Conservation (phyloP, 2,329 filamentous ascomycete genomes). For the Arthrobotrys iridis region DNA sequence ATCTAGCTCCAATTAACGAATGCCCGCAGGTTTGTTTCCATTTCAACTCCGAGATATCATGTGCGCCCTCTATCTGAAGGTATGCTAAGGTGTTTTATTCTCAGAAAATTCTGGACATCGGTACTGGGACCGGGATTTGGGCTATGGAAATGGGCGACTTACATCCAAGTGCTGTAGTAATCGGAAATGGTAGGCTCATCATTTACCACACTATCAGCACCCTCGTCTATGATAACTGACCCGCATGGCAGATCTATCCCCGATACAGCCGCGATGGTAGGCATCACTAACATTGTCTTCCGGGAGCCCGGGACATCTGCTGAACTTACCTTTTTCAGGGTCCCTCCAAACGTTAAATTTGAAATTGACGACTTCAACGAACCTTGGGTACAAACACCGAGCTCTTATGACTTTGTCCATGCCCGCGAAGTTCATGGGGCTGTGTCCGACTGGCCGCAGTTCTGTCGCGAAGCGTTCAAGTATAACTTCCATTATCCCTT, state of each 20-base stretch:
- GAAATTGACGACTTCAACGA: slow-evolving; percentile 60
- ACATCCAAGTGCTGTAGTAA: slow-evolving; percentile 55
- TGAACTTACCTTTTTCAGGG: slow-evolving; percentile 21
- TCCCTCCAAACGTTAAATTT: slow-evolving; percentile 56
- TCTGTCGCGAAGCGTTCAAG: slow-evolving; percentile 51
- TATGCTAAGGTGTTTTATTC: not conserved
- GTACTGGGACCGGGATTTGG: slow-evolving; percentile 61
- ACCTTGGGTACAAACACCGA: slow-evolving; percentile 59
- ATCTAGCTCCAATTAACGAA: slow-evolving; percentile 61
- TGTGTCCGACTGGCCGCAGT: slow-evolving; percentile 66
- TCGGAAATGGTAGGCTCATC: slow-evolving; percentile 49
- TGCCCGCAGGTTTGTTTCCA: slow-evolving; percentile 55
- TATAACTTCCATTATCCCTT: not conserved
- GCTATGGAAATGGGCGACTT: slow-evolving; percentile 59
- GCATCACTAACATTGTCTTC: slow-evolving; percentile 11
- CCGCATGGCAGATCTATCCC: slow-evolving; percentile 54
- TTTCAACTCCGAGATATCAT: not conserved
- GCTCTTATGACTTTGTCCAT: slow-evolving; percentile 69
- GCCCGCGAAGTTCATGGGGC: slow-evolving; percentile 69
- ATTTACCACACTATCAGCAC: not conserved
- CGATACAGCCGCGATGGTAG: slow-evolving; percentile 58
- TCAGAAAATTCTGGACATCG: slow-evolving; percentile 60
- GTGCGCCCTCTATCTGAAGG: not conserved
- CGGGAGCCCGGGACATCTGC: slow-evolving; percentile 1
- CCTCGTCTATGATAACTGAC: not conserved